These are phyloP conservation scores for Manihot esculenta DNA, from an alignment of 441 rosid species.

Conservation along the genomic window DNA sequence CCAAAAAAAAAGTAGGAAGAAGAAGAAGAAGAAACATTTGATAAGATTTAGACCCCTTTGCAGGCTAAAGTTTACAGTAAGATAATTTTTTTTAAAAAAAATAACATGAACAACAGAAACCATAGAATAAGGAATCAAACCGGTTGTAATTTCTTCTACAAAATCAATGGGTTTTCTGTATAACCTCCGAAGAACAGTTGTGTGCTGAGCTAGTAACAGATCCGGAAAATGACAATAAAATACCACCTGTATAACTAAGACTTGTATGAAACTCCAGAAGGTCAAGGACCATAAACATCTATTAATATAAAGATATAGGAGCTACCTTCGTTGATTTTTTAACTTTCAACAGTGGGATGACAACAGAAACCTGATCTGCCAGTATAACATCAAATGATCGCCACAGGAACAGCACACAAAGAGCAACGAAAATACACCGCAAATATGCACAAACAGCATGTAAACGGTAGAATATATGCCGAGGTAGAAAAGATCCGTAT, in stretches of 20 bases:
- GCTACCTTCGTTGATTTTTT: slow-evolving; percentile 69
- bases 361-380: slow-evolving; percentile 84
- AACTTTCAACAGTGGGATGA: slow-evolving; percentile 72
- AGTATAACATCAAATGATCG: slow-evolving; percentile 71
- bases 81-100: too few species aligned
- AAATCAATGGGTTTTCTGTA: slow-evolving; percentile 84
- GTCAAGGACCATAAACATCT: slow-evolving; percentile 12
- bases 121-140: slow-evolving; percentile 32
- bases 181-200: slow-evolving; percentile 67
- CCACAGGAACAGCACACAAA: slow-evolving; percentile 68
- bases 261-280: slow-evolving; percentile 10
- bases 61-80: slow-evolving; percentile 33
- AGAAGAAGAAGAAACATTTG: too few species aligned
- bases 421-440: slow-evolving; percentile 81
- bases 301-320: background rate
- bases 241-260: slow-evolving; percentile 50
- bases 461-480: slow-evolving; percentile 76
- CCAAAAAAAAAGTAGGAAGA: slow-evolving; percentile 7
- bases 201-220: slow-evolving; percentile 75
- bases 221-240: slow-evolving; percentile 98
- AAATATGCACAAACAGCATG: slow-evolving; percentile 87
- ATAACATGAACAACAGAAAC: background rate
- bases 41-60: slow-evolving; percentile 8
- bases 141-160: slow-evolving; percentile 80
- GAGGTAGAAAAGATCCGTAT: slow-evolving; percentile 82